Evolutionary conservation across 2,329 filamentous ascomycete species (phyloP), one percentile per base, ranked within the genome.

Genomic region (Cryphonectria carpinicola): DNA sequence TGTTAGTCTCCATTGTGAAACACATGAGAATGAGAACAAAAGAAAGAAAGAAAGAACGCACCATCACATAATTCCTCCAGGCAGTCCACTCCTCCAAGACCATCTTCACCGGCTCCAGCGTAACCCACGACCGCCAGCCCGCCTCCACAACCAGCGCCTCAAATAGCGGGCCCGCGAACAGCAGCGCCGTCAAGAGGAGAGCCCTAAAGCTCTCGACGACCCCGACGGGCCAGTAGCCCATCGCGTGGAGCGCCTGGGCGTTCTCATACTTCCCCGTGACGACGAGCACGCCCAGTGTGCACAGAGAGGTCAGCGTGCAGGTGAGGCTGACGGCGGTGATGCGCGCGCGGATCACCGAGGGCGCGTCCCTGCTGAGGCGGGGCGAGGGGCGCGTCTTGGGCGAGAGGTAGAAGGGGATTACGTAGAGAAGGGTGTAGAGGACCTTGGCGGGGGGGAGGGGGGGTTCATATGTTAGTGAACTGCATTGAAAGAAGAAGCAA

Each of bases 401-500:
- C 28, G 92, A 96, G 73, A 95, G 85, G 84, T 99, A 98, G 81
- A 98, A 94, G 35, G 96, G 95, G 4, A 93, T 84, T 76, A 99
- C 93, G 82, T 98, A 99, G 83, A 94, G 82, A 75, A 94, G 80
- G n/a, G 94, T 97, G 82, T 97, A 97, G 73, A 90, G 81, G 73
- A 95, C 82, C 93, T 93, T 32, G 32, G 71, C n/a, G n/a, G 28
- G 2, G 28, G 28, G 28, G 28, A 2, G 28, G 28, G 61, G 39
- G n/a, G 19, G 22, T 49, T 25, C 13, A 63, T 6, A 35, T 22
- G 56, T 70, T 49, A 69, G 61, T 32, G 25, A 46, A 37, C 19
- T 56, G 32, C 22, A 14, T 56, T 37, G 1, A 32, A n/a, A n/a
- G 22, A 14, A 14, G 49, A 28, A 28, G 28, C 28, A 13, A 2